These are phyloP conservation scores for Cyclaneusma minus DNA, from an alignment of 2,329 filamentous ascomycete species.

Conservation along the genomic window DNA sequence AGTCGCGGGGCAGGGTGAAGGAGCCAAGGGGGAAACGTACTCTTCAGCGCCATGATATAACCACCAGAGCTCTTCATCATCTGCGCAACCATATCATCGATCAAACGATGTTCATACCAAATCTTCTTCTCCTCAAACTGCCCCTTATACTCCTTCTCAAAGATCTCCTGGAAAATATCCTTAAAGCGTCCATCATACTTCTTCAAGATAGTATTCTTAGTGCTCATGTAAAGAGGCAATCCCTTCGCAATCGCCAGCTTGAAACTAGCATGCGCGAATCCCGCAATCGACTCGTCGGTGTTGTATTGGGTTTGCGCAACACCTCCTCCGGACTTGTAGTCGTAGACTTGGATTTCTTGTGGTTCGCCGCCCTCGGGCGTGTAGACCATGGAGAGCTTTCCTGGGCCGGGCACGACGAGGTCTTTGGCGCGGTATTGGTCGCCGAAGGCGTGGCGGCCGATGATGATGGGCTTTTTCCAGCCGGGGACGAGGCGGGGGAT, in stretches of 20 bases:
- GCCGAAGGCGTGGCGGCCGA: conserved; percentile 94
- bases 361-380: conserved; percentile 72
- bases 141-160: conserved; percentile 72
- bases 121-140: conserved; percentile 84
- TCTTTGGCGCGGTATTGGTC: conserved; percentile 98
- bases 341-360: conserved; percentile 75
- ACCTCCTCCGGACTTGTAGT: conserved; percentile 75
- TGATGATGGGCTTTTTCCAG: conserved; percentile 99
- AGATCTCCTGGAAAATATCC: conserved; percentile 98
- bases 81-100: conserved; percentile 99
- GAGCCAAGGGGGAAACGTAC: conserved; percentile 32
- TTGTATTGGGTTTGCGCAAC: conserved; percentile 97
- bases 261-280: conserved; percentile 93
- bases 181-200: conserved; percentile 98
- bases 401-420: conserved; percentile 63
- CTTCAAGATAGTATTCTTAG: conserved; percentile 99
- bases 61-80: conserved; percentile 99
- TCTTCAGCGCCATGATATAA: conserved; percentile 97
- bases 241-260: conserved; percentile 81
- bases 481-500: conserved; percentile 88
- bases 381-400: conserved; percentile 89
- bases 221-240: conserved; percentile 97
- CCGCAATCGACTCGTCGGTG: conserved; percentile 85
- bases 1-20: conserved; percentile 1
- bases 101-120: conserved; percentile 98